Evolutionary conservation across 108 stramenopile genomes (phyloP).

Genomic region (Craspedostauros australis): DNA sequence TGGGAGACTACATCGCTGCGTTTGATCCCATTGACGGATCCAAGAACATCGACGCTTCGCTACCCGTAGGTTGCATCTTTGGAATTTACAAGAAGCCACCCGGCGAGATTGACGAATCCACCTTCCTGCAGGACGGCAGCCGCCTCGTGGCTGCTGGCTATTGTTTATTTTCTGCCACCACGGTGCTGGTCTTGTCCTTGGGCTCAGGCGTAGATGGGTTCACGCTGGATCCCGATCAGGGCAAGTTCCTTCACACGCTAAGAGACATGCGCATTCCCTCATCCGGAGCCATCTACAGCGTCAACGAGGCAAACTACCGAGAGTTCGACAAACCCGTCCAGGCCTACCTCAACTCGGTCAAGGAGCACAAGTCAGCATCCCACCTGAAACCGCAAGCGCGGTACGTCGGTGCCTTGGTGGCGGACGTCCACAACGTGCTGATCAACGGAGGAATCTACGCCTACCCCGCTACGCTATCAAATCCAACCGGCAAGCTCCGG

Average conservation of each 20-base stretch:
- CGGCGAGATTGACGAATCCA: conserved; percentile 37
- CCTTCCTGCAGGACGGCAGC: conserved; percentile 86
- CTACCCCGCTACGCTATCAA: conserved; percentile 87
- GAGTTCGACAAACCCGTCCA: conserved; percentile 76
- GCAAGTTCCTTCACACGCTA: conserved; percentile 92
- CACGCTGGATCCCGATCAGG: conserved; percentile 94
- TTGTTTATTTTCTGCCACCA: conserved; percentile 96
- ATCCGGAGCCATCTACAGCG: conserved; percentile 86
- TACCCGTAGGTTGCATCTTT: conserved; percentile 98
- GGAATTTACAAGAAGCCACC: conserved; percentile 82
- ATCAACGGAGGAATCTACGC: conserved; percentile 98
- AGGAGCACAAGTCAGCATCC: conserved; percentile 46
- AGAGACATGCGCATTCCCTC: conserved; percentile 87
- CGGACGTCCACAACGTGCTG: conserved; percentile 98
- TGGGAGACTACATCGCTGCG: conserved; percentile 93
- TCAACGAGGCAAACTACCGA: conserved; percentile 95
- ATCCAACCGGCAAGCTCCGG: conserved; percentile 84
- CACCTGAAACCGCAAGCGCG: conserved; percentile 49
- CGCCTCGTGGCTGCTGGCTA: conserved; percentile 92
- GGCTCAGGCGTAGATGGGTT: conserved; percentile 94
- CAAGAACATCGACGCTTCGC: conserved; percentile 95
- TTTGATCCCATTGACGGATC: conserved; percentile 95
- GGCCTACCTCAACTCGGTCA: conserved; percentile 53
- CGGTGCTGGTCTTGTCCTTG: conserved; percentile 91
- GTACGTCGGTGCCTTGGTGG: conserved; percentile 97